Base-by-base conservation (phyloP, 768 basidiomycete genomes). In the Lentinula raphanica region DNA sequence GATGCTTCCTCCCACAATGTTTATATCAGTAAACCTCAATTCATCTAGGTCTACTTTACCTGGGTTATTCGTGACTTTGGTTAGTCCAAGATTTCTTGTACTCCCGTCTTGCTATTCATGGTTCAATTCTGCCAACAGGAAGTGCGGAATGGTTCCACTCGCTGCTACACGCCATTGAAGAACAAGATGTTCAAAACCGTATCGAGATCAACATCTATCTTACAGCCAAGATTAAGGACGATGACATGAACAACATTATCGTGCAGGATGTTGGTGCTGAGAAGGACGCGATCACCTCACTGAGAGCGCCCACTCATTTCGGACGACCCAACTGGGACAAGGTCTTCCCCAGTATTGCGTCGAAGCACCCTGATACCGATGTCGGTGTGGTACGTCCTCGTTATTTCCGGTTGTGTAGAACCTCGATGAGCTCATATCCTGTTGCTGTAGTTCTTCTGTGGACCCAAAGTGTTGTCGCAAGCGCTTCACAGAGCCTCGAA, bases 41-140 rank as follows among this genome's bases (percentile, higher is more conserved):
- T 21, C 15, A 17, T 29, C 21, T 15, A 79, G 80, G 86, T 92
- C 49, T 93, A 93, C 78, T 93, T 95, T 69, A 91, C 90, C 15
- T 95, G 93, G 94, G 92, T 95, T 66, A 96, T 96, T 68, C 88
- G 92, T 64, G 93, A 95, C 71, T 94, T 92, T 66, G 90, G 88
- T 39, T 13, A 39, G 17, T 44, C 19, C 23, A 9, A 7, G 3
- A 21, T 12, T 9, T 23, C n/a, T 17, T 49, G 12, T 29, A 29
- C 0, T 2, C n/a, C 5, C 49, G 4, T 19, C 21, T 21, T 44
- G 21, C 12, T 21, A 5, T 44, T 44, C 17, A 50, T 12, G 19
- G 11, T 17, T 29, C 11, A 17, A 29, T 19, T 49, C 4, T 12
- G 27, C 23, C 5, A 32, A 35, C 31, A 50, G 19, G 23, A 3